Evolutionary conservation across 805 yeast species (phyloP).

Genomic region (Kodamaea nitidulidarum): DNA sequence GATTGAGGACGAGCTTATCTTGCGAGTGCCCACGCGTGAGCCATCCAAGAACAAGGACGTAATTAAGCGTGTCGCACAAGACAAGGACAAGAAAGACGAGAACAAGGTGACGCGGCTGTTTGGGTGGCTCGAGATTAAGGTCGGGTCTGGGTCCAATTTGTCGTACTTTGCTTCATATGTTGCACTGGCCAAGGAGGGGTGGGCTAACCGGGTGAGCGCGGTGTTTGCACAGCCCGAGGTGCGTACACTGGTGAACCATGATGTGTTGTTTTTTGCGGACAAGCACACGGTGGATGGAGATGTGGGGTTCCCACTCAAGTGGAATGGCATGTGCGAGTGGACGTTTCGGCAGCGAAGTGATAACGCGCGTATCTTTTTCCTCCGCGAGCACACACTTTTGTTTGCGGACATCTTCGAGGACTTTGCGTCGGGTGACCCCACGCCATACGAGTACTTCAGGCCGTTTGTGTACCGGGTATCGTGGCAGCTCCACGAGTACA

Average conservation of each 20-base stretch:
- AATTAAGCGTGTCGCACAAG: conserved; percentile 10
- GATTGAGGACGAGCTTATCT: conserved; percentile 59
- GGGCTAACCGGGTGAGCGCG: conserved; percentile 45
- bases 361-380: conserved; percentile 55
- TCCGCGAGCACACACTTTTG: conserved; percentile 78
- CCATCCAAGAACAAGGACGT: conserved; percentile 61
- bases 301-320: conserved; percentile 67
- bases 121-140: conserved; percentile 86
- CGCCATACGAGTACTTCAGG: conserved; percentile 71
- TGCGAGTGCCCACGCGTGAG: conserved; percentile 83
- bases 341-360: conserved; percentile 48
- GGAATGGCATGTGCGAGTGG: conserved; percentile 84
- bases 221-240: conserved; percentile 56
- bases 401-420: conserved; percentile 71
- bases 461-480: conserved; percentile 62
- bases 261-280: conserved; percentile 62
- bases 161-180: conserved; percentile 46
- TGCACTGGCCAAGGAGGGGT: conserved; percentile 52
- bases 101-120: conserved; percentile 52
- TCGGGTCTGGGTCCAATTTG: conserved; percentile 50
- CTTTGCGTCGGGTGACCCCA: conserved; percentile 67
- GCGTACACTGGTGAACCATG: conserved; percentile 86
- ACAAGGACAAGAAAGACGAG: conserved; percentile 4
- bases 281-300: conserved; percentile 52
- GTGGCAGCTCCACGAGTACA: conserved; percentile 57